Evolutionary conservation across 208 protist genomes (phyloP).

Genomic region (Tritrichomonas foetus): DNA sequence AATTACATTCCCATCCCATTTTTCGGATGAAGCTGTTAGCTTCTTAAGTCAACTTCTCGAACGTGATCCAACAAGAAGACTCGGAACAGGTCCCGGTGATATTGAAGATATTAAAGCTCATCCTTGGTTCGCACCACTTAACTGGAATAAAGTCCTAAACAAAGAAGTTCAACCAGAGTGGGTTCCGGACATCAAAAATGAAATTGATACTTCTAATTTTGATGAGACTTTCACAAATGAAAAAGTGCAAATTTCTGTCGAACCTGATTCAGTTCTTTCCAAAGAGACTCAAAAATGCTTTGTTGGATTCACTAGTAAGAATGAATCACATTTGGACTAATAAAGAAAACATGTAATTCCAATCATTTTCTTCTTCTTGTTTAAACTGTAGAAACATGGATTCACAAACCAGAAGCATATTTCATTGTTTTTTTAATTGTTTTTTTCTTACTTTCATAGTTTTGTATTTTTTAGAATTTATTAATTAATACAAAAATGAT

Average conservation of each 20-base stretch:
- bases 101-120: constrained; percentile 50
- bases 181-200: neutral
- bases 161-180: constrained; percentile 25
- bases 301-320: neutral
- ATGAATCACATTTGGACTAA: neutral
- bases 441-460: too few species aligned
- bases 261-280: neutral
- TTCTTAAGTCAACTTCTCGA: constrained; percentile 39
- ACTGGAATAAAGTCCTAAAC: constrained; percentile 34
- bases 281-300: neutral
- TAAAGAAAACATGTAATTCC: too few species aligned
- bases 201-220: neutral
- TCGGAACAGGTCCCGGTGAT: constrained; percentile 31
- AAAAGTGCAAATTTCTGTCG: neutral
- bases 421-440: too few species aligned
- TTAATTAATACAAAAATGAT: too few species aligned
- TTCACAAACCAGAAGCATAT: too few species aligned
- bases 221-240: neutral
- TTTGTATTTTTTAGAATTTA: too few species aligned
- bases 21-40: neutral
- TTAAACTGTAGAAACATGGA: too few species aligned
- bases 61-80: constrained; percentile 39
- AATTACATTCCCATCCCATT: neutral
- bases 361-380: too few species aligned
- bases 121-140: constrained; percentile 44